Evolutionary conservation across 352 stramenopile genomes (phyloP).

Genomic region (Stramenopiles sp.): DNA sequence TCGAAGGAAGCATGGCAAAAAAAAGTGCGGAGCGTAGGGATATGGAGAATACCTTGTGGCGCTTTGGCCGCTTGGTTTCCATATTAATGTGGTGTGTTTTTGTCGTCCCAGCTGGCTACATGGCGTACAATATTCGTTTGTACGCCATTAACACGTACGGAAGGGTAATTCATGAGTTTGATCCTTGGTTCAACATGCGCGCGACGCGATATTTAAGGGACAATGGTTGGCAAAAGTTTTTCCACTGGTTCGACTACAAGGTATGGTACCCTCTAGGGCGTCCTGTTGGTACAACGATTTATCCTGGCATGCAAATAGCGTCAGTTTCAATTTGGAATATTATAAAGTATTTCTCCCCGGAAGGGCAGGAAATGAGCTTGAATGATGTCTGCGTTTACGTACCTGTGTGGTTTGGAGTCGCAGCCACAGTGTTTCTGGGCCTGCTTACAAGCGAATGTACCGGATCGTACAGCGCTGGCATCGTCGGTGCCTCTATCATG

Average conservation of each 20-base stretch:
- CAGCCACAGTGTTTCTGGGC: no score
- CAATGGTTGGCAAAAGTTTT: slow-evolving; percentile 82
- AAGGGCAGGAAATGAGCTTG: slow-evolving; percentile 71
- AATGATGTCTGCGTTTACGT: slow-evolving; percentile 62
- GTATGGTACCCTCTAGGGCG: slow-evolving; percentile 74
- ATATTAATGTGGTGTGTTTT: no score
- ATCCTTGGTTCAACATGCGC: slow-evolving; percentile 95
- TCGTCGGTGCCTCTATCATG: slow-evolving; percentile 78
- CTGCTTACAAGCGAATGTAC: slow-evolving; percentile 16
- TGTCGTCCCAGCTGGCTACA: slow-evolving; percentile 15
- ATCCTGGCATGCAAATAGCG: slow-evolving; percentile 71
- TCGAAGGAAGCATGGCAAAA: no score
- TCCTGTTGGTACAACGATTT: slow-evolving; percentile 75
- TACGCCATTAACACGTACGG: neutral
- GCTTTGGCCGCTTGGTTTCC: no score
- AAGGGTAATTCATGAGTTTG: slow-evolving; percentile 66
- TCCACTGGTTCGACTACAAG: no score
- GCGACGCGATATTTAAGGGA: slow-evolving; percentile 85
- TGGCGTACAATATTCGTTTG: neutral
- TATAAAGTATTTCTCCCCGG: no score
- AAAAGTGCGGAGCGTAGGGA: no score
- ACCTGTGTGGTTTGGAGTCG: slow-evolving; percentile 28
- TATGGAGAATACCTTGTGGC: no score
- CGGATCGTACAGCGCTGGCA: slow-evolving; percentile 36
- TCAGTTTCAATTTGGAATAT: slow-evolving; percentile 60